Evolutionary conservation across 371 early-diverging fungal species (phyloP).

Genomic region (Apophysomyces elegans): DNA sequence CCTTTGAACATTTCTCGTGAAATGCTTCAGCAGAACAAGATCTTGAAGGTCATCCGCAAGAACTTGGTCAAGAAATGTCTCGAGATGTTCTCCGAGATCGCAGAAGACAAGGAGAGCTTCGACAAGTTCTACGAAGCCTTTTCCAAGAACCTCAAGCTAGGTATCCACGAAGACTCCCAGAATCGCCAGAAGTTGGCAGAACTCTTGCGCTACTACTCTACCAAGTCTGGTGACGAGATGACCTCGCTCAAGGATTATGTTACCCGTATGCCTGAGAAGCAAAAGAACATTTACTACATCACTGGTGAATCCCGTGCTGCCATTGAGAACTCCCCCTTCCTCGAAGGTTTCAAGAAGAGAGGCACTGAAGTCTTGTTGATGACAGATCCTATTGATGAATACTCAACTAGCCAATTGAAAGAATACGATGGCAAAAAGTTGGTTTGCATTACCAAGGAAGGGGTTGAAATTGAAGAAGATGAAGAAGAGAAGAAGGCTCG

Average conservation of each 20-base stretch:
- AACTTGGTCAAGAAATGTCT: slow-evolving; percentile 81
- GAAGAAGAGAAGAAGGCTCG: slow-evolving; percentile 92
- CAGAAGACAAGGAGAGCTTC: slow-evolving; percentile 75
- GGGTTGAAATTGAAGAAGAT: slow-evolving; percentile 97
- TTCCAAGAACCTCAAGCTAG: slow-evolving; percentile 77
- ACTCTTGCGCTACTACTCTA: slow-evolving; percentile 76
- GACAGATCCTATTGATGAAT: slow-evolving; percentile 97
- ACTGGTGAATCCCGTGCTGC: slow-evolving; percentile 96
- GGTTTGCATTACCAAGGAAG: slow-evolving; percentile 98
- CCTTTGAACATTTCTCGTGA: slow-evolving; percentile 93
- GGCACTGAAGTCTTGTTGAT: slow-evolving; percentile 96
- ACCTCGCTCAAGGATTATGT: slow-evolving; percentile 81
- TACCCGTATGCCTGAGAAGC: slow-evolving; percentile 80
- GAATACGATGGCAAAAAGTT: slow-evolving; percentile 99
- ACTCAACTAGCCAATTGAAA: slow-evolving; percentile 96
- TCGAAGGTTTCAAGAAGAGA: slow-evolving; percentile 97
- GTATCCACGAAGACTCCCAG: slow-evolving; percentile 73
- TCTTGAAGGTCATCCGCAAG: slow-evolving; percentile 81
- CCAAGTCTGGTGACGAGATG: slow-evolving; percentile 65
- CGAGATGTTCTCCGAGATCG: slow-evolving; percentile 76
- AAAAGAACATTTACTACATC: slow-evolving; percentile 95
- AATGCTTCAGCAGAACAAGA: slow-evolving; percentile 80
- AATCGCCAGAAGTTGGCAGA: slow-evolving; percentile 72
- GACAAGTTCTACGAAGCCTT: slow-evolving; percentile 76
- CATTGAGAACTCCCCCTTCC: slow-evolving; percentile 97